phyloP scores from a whole-genome alignment of 495 filamentous ascomycete genomes.

The Chlorociboria aeruginascens region DNA sequence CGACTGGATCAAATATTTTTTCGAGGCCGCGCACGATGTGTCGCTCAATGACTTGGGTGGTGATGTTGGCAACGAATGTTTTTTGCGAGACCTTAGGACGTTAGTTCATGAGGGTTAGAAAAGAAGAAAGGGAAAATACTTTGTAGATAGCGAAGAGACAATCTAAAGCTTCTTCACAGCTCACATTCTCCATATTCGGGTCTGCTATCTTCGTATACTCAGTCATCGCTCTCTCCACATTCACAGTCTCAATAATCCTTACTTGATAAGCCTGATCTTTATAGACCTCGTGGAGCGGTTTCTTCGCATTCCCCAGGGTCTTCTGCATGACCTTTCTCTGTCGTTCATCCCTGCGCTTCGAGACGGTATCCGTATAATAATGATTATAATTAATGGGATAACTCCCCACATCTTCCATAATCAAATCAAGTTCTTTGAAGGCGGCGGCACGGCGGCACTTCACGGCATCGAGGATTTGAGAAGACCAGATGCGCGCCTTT shows the following conservation, averaged over 20 bases:
- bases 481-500: constrained; percentile 14
- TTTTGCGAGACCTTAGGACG: constrained; percentile 22
- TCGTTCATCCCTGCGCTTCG: constrained; percentile 18
- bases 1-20: constrained; percentile 22
- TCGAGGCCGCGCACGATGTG: constrained; percentile 24
- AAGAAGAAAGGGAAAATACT: constrained; percentile 9
- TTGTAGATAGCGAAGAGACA: constrained; percentile 26
- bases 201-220: constrained; percentile 2
- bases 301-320: not conserved
- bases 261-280: no score
- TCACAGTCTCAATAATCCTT: not conserved
- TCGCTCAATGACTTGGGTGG: constrained; percentile 26
- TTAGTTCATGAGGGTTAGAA: not conserved
- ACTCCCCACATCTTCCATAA: constrained; percentile 32
- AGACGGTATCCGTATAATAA: constrained; percentile 24
- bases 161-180: constrained; percentile 25
- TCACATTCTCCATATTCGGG: constrained; percentile 24
- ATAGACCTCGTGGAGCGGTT: not conserved
- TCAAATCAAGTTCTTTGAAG: constrained; percentile 25
- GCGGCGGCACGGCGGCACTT: constrained; percentile 16
- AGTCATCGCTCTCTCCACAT: constrained; percentile 1
- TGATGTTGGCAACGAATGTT: constrained; percentile 26
- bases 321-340: constrained; percentile 1
- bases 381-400: constrained; percentile 32
- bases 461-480: constrained; percentile 21